phyloP scores from a whole-genome alignment of 306 rosid species.

The Corylus avellana region DNA sequence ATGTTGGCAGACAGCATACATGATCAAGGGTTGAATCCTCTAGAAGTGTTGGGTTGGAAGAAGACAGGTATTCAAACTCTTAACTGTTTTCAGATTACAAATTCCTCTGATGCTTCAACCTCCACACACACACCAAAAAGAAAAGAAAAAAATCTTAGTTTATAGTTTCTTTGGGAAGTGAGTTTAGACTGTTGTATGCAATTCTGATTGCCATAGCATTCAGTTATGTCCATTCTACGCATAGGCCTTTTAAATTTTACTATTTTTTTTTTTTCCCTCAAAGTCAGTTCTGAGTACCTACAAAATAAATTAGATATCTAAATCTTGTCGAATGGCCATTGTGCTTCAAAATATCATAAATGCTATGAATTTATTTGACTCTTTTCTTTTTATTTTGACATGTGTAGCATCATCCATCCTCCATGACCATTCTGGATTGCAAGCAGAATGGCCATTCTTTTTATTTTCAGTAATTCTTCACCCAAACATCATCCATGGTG shows the following conservation, averaged over 20 bases:
- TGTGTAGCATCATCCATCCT: too few relatives aligned
- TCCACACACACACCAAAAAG: too few relatives aligned
- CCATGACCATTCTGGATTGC: too few relatives aligned
- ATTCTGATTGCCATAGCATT: not conserved
- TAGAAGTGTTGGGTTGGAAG: constrained; percentile 73
- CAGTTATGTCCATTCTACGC: not conserved
- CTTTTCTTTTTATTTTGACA: too few relatives aligned
- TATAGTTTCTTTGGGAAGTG: not conserved
- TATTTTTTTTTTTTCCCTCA: not conserved
- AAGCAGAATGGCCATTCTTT: too few relatives aligned
- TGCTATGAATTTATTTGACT: too few relatives aligned
- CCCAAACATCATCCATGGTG: too few relatives aligned
- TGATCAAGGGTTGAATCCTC: constrained; percentile 75
- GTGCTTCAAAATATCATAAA: too few relatives aligned
- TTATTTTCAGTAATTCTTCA: too few relatives aligned
- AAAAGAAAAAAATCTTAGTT: too few relatives aligned
- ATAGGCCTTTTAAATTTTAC: not conserved
- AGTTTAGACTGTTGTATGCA: not conserved
- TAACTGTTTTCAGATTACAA: constrained; percentile 8
- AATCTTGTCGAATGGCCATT: too few relatives aligned
- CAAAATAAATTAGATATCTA: not conserved
- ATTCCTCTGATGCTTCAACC: not conserved
- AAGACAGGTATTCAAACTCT: constrained; percentile 52
- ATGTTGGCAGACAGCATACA: constrained; percentile 48
- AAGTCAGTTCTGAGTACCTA: not conserved